phyloP scores from a whole-genome alignment of 768 basidiomycete genomes.

The Lactarius tabidus region DNA sequence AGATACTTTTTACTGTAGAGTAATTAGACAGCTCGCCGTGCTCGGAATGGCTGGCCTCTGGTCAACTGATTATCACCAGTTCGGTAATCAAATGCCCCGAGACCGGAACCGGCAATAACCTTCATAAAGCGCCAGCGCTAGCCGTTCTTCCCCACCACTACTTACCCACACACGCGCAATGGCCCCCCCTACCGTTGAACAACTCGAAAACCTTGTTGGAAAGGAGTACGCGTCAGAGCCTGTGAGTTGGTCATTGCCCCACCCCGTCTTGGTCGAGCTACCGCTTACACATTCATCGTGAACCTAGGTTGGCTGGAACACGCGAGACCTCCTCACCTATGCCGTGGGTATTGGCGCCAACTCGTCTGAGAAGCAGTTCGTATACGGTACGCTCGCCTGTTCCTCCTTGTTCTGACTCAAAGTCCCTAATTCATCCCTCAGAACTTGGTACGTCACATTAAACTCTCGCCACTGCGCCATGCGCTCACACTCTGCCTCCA shows the following conservation, averaged over 20 bases:
- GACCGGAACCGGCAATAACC: background rate
- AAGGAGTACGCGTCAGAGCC: slow-evolving; percentile 47
- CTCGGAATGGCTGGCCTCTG: too few species aligned
- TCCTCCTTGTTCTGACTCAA: background rate
- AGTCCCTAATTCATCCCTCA: slow-evolving; percentile 10
- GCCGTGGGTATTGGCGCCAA: slow-evolving; percentile 82
- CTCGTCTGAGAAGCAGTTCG: slow-evolving; percentile 59
- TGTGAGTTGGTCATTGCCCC: slow-evolving; percentile 36
- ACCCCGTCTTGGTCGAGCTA: background rate
- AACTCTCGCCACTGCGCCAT: background rate
- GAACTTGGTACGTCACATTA: slow-evolving; percentile 29
- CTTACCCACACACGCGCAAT: slow-evolving; percentile 5
- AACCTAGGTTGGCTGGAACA: slow-evolving; percentile 74
- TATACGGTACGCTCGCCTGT: slow-evolving; percentile 54
- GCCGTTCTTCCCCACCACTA: background rate
- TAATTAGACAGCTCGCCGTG: too few species aligned
- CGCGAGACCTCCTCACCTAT: slow-evolving; percentile 76
- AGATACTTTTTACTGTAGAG: too few species aligned
- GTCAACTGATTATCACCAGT: background rate
- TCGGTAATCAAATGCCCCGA: background rate
- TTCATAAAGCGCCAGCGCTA: background rate
- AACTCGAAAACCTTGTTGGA: slow-evolving; percentile 68
- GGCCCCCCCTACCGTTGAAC: slow-evolving; percentile 4
- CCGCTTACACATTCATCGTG: background rate
- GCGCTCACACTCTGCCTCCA: slow-evolving; percentile 27